Base-by-base conservation (phyloP, 2,329 filamentous ascomycete genomes). In the Fusarium euwallaceae region DNA sequence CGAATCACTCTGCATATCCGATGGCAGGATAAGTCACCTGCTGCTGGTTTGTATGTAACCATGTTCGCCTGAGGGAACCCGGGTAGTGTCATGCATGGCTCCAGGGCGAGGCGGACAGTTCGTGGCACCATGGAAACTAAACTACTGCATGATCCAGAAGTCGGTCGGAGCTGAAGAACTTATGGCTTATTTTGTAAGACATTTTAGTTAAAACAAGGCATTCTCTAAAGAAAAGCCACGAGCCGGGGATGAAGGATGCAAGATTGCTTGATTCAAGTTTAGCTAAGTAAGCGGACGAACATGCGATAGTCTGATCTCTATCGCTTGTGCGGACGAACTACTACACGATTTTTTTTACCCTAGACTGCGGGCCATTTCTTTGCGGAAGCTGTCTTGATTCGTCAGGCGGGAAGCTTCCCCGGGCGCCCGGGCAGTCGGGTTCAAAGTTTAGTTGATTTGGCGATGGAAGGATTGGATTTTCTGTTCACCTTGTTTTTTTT, bases 331-430 rank as follows among this genome's bases (percentile, higher is more conserved):
- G 29, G 53, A 56, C 53, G 59, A 41, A 43, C 58, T 27, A 59
- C 56, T 24, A 32, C 27, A 20, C 16, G 17, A n/a, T 27, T 29
- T 16, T 24, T 17, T 39, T 64, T 59, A 73, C 64, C 61, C 70
- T 70, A 66, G 64, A 69, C 60, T 34, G 45, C 41, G 24, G 41
- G 24, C 61, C 29, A 59, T 20, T 14, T 32, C 12, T 61, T 12
- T 37, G 53, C 62, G 62, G 62, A 59, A 65, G 37, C 22, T 8
- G n/a, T 27, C 56, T 59, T 63, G 69, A 75, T 64, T 67, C 64
- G 70, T 45, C 69, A 27, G 17, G 58, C 72, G 72, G 66, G 66
- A 75, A 55, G 66, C 62, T 73, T 75, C 72, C 72, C 72, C 69
- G 48, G 41, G 72, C 43, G 66, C 72, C 72, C 72, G 61, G 69